A percentile compares a stretch with the other conserved stretches of the same genome.
Evolutionary conservation across 371 early-diverging fungal genomes (phyloP).

Genomic region (Mortierella sp.): DNA sequence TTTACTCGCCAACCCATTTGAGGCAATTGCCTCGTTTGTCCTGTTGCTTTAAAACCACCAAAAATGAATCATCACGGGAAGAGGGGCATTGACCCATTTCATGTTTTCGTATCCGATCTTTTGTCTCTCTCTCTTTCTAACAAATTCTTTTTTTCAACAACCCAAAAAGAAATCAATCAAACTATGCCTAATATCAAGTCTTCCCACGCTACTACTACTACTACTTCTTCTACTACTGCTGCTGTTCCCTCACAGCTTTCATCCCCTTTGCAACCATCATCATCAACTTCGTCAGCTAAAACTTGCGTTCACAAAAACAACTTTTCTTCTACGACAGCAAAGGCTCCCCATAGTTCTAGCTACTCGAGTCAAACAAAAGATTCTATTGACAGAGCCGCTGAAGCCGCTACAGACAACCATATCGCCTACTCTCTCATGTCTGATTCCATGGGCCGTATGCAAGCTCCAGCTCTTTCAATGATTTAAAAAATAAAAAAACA

Average conservation of each 20-base stretch:
- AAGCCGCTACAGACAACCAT: background rate
- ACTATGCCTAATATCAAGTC: background rate
- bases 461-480: background rate
- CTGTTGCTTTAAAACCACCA: too few species aligned
- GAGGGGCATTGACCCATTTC: background rate
- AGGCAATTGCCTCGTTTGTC: conserved; percentile 2
- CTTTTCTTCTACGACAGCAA: background rate
- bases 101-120: too few species aligned
- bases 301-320: too few species aligned
- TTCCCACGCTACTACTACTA: background rate
- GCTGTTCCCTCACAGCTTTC: too few species aligned
- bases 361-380: background rate
- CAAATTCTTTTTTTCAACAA: background rate
- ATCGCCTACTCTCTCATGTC: background rate
- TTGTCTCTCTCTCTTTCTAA: too few species aligned
- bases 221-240: too few species aligned
- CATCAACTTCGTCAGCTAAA: background rate
- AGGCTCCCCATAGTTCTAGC: background rate
- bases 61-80: background rate
- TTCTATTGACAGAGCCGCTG: background rate
- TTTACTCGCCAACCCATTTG: background rate
- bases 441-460: background rate
- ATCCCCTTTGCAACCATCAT: too few species aligned
- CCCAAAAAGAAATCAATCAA: background rate
- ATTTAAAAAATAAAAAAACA: background rate